Evolutionary conservation across 1,284 basidiomycete genomes (phyloP).

Genomic region (Cutaneotrichosporon dermatis): DNA sequence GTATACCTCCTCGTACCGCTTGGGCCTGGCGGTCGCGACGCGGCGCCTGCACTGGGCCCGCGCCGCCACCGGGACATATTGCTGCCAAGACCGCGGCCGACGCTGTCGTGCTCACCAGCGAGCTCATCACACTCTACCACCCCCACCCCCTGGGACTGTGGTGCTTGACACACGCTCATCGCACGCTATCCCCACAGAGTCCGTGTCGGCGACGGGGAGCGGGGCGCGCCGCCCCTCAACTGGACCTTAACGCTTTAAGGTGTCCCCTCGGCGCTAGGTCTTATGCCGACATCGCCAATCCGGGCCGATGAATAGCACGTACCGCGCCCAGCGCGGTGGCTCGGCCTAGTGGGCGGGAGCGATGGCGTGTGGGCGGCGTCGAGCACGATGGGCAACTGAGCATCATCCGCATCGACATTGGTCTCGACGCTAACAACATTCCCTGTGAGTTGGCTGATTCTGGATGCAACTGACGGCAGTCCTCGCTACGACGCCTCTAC

Average conservation of each 20-base stretch:
- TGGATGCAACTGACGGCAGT: constrained; percentile 9
- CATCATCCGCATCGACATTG: constrained; percentile 34
- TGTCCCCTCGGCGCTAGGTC: constrained; percentile 18
- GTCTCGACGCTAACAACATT: constrained; percentile 23
- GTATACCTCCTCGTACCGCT: constrained; percentile 30
- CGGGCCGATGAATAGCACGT: background rate
- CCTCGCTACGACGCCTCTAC: constrained; percentile 31
- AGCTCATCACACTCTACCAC: constrained; percentile 29
- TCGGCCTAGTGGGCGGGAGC: constrained; percentile 29
- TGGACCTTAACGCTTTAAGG: constrained; percentile 29
- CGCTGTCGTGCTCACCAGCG: constrained; percentile 27
- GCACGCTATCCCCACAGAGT: constrained; percentile 8
- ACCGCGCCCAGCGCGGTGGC: constrained; percentile 29
- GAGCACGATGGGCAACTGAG: constrained; percentile 25
- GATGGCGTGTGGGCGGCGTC: constrained; percentile 38
- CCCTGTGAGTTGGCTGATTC: constrained; percentile 23
- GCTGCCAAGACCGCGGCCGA: constrained; percentile 19
- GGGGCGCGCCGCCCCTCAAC: constrained; percentile 12
- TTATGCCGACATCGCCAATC: constrained; percentile 16
- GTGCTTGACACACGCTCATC: constrained; percentile 17
- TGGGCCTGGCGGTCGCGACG: constrained; percentile 11
- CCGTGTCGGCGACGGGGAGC: constrained; percentile 6
- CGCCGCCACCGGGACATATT: constrained; percentile 20
- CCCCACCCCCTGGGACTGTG: constrained; percentile 14
- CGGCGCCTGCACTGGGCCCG: constrained; percentile 29